Evolutionary conservation across 2,329 filamentous ascomycete species (phyloP), one percentile per base, ranked within the genome.

Genomic region (Ascocoryne sarcoides): DNA sequence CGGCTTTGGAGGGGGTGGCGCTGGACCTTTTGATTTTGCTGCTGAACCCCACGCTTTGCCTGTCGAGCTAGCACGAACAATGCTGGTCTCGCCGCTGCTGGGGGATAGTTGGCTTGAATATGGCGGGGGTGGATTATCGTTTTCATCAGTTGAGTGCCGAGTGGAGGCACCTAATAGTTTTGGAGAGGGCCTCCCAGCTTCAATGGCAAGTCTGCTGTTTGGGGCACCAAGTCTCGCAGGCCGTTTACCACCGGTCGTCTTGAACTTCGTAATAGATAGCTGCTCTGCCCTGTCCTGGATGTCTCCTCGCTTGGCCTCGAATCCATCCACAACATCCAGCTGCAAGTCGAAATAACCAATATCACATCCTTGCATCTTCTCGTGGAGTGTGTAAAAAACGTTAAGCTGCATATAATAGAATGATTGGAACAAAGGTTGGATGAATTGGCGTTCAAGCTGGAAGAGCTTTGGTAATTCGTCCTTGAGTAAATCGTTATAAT

Each of bases 341-440:
- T 84, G 85, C 37, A 98, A 74, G 62, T 98, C 85, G 63, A 98
- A 98, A 66, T 98, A 98, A 46, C 88, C 88, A 59, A 98, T 98
- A 58, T 96, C 89, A 62, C 93, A 88, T 51, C 75, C 79, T 67
- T 98, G 92, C 92, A 98, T 98, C 65, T 82, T 87, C 65, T 96
- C 90, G 62, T 98, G 92, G 39, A 98, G 72, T 1, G 92, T 98
- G 65, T 98, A 98, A 64, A 96, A 98, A 50, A 98, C 86, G 64
- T 98, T 98, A 50, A 98, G 76, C 65, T 98, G 92, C 92, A 98
- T 98, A 70, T 96, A 98, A 67, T 98, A 98, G 68, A 98, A 98
- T 8, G 86, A 94, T 62, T 96, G 92, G 72, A 98, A 98, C 5
- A 98, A 76, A 2, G 92, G 92, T 52, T 86, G 82, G 62, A 98